A percentile compares a stretch with the other conserved stretches of the same genome.
Evolutionary conservation across 495 filamentous ascomycete species (phyloP).

Genomic region (Cercophora samala): DNA sequence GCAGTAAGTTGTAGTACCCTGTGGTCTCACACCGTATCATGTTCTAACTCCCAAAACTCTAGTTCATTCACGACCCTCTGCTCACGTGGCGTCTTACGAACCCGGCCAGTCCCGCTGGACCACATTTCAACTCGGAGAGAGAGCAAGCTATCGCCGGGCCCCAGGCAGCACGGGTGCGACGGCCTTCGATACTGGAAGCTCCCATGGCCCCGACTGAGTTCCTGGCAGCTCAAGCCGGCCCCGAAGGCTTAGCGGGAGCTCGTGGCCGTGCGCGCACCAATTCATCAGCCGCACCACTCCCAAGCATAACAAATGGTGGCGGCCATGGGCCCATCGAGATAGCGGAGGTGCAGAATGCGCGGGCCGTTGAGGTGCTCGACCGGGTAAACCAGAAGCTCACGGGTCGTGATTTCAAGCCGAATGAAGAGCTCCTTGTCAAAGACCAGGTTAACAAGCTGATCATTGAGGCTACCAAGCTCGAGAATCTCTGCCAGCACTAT

Average conservation of each 20-base stretch:
- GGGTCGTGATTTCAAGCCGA: constrained; percentile 60
- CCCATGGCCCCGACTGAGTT: constrained; percentile 53
- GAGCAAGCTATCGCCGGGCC: constrained; percentile 46
- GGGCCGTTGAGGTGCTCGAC: constrained; percentile 86
- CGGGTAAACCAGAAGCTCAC: constrained; percentile 94
- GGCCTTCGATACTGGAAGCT: constrained; percentile 68
- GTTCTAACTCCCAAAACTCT: constrained; percentile 10
- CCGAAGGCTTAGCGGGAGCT: constrained; percentile 44
- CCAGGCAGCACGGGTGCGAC: constrained; percentile 46
- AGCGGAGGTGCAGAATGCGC: constrained; percentile 83
- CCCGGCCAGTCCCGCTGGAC: constrained; percentile 71
- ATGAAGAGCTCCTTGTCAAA: constrained; percentile 79
- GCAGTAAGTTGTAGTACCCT: constrained; percentile 61
- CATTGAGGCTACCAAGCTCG: constrained; percentile 89
- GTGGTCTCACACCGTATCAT: not conserved
- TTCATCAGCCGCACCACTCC: constrained; percentile 37
- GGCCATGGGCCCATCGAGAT: constrained; percentile 39
- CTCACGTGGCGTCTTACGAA: constrained; percentile 94
- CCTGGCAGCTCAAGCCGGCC: constrained; percentile 43
- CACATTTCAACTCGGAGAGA: constrained; percentile 76
- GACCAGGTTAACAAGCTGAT: constrained; percentile 92
- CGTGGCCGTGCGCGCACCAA: constrained; percentile 55
- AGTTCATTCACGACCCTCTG: constrained; percentile 97
- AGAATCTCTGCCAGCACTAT: constrained; percentile 98
- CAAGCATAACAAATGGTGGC: constrained; percentile 37